Evolutionary conservation across 352 stramenopile species (phyloP).

Genomic region (Phytophthora sansomeana): DNA sequence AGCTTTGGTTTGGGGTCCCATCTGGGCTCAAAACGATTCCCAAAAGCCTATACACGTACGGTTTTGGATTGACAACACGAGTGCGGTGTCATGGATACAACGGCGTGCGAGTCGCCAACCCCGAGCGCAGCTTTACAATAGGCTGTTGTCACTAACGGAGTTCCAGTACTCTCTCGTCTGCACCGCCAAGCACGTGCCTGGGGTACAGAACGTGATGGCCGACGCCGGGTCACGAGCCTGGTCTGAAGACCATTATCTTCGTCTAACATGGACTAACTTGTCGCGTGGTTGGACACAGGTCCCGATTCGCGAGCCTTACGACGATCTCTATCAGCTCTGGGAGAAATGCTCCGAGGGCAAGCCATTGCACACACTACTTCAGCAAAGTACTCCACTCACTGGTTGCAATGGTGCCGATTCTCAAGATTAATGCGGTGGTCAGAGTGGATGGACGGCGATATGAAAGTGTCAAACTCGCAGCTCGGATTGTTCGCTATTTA

Average conservation of each 20-base stretch:
- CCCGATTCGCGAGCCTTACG: slow-evolving; percentile 4
- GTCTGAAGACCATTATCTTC: not conserved
- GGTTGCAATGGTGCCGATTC: slow-evolving; percentile 19
- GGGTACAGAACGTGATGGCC: slow-evolving; percentile 13
- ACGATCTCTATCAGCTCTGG: slow-evolving; percentile 29
- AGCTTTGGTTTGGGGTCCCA: not conserved
- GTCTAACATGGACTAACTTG: slow-evolving; percentile 22
- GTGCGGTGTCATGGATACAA: slow-evolving; percentile 10
- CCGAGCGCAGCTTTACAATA: slow-evolving; percentile 16
- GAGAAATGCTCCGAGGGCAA: slow-evolving; percentile 7
- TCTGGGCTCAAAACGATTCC: not conserved
- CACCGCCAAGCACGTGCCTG: slow-evolving; percentile 20
- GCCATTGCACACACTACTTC: slow-evolving; percentile 22
- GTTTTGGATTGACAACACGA: slow-evolving; percentile 17
- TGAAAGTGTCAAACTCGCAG: not conserved
- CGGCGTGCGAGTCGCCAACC: slow-evolving; percentile 2
- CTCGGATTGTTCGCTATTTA: slow-evolving; percentile 18
- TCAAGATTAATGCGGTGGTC: slow-evolving; percentile 12
- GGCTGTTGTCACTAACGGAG: slow-evolving; percentile 11
- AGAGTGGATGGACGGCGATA: not conserved
- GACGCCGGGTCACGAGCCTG: slow-evolving; percentile 29
- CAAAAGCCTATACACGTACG: slow-evolving; percentile 7
- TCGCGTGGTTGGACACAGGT: slow-evolving; percentile 17
- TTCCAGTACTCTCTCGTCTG: slow-evolving; percentile 9
- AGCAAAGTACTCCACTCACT: slow-evolving; percentile 13